Base-by-base conservation (phyloP, 352 stramenopile species). In the Elongisporangium prolatum region DNA sequence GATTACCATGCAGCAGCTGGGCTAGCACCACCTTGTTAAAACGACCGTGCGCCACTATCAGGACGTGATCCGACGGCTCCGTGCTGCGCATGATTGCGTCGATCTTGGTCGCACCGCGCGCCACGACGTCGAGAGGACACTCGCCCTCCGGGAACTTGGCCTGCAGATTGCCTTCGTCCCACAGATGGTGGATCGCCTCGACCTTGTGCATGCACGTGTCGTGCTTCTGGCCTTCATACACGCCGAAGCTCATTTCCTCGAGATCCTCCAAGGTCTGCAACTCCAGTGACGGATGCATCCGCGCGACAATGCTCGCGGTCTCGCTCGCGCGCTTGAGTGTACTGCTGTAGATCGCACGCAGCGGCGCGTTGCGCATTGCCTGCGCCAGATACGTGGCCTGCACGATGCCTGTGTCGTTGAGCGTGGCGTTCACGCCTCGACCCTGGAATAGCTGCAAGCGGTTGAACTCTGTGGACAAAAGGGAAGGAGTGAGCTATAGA, bases 21-120 rank as follows among this genome's bases (percentile, higher is more conserved):
- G 82, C 71, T 34, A 93, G 65, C 44, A 93, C 71, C 48, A 93
- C 77, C 69, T 91, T 91, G 67, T 93, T 93, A 73, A 93, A 93
- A 58, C 84, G 82, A 40, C 84, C 84, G 65, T 93, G 84, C 17
- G 82, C 86, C 49, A 93, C 84, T 57, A 91, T 80, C 18, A 90
- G 71, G 51, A 93, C 70, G 55, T 91, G 80, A 60, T 87, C 75
- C 48, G 74, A 64, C 13, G 75, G 68, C 1, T 52, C 47, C 8
- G 71, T 61, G 4, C 58, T 62, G 54, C 60, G 51, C 50, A 91
- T 55, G 4, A 93, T 57, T 40, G 75, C 76, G n/a, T 75, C 72
- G 59, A 93, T 86, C 65, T 84, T 80, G 44, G 57, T 61, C 0
- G 75, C 77, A n/a, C 84, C 84, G 18, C 84, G 81, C 25, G 68